Base-by-base conservation (phyloP, 1,139 yeast species). In the Yamadazyma sp. region DNA sequence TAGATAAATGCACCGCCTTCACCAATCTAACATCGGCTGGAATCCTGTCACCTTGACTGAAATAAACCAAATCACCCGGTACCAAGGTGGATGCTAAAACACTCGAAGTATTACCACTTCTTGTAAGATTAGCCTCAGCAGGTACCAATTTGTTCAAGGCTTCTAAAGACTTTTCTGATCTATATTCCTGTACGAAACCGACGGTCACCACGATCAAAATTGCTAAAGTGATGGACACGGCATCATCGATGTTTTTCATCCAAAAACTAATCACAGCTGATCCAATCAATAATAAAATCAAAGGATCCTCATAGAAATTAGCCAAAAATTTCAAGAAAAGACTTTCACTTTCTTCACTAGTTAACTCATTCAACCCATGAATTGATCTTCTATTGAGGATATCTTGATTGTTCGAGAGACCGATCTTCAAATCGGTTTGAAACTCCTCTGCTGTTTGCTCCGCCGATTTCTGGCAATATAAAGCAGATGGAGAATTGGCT, bases 161-260 rank as follows among this genome's bases (percentile, higher is more conserved):
- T 56, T 88, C 95, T 43, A 92, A 69, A 2, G 96, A 86, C 66
- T 92, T 86, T 59, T 92, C 98, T 0, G 96, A 86, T 53, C 97
- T 75, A 58, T 89, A 89, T 60, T 92, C 98, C 62, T 92, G 98
- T 17, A 92, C 91, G 63, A 92, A 92, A 0, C 98, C 98, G 23
- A 92, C 98, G 0, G 94, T 78, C 7, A 91, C 96, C 23, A 91
- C 98, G 50, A 91, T 89, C 29, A 86, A 54, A 42, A 91, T 87
- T 5, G 98, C 98, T 49, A 88, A 69, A 0, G 95, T 82, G 54
- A 91, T 91, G 46, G 94, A 83, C 18, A 92, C 68, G 2, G 98
- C 95, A 60, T 92, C 98, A 59, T 91, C 97, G 29, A 81, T 79
- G 62, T 92, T 92, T 17, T 96, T 95, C 94, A 92, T 87, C 58